Evolutionary conservation across 176 grass and related monocot genomes (phyloP), one percentile per base, ranked within the genome.

Genomic region (Carex myosuroides): DNA sequence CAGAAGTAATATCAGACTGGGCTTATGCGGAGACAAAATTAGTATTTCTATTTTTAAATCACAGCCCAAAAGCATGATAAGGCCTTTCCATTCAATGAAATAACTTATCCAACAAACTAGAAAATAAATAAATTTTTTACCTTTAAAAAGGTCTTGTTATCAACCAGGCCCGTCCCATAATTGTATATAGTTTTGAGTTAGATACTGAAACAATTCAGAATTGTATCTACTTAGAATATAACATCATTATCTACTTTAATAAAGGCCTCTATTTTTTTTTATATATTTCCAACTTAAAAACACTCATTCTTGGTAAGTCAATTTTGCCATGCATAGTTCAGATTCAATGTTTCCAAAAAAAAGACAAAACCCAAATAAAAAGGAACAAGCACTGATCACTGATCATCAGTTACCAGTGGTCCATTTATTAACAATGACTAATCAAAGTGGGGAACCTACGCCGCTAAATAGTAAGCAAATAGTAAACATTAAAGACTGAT

Each of bases 371-470:
- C 50, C 30, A 10, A 54, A 77, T 30, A 77, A 56, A 29, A 12
- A 76, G 12, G 9, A 54, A 32, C 50, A 76, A 56, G 13, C 10
- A 55, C 52, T 57, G 52, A 52, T 52, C 70, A 74, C 39, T 74
- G 70, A 32, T 78, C 73, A 78, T 78, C 73, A 78, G 73, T 78
- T 57, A 55, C 8, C 73, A 67, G 81, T 83, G 81, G 62, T 83
- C 81, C 62, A 83, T 83, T 35, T 44, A 64, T 3, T 68, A 32
- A 83, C 29, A 81, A 81, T 24, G 64, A 24, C 41, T 30, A 68
- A 83, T 65, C 6, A 24, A 81, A 68, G 60, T 48, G 81, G 21
- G 63, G 16, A 35, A 44, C 13, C 39, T 60, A 64, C 56, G 68
- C 24, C 6, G 13, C 60, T 83, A 66, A 83, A 83, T 83, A 69